phyloP scores from a whole-genome alignment of 2,329 filamentous ascomycete species.

The Fusarium veterinarium region DNA sequence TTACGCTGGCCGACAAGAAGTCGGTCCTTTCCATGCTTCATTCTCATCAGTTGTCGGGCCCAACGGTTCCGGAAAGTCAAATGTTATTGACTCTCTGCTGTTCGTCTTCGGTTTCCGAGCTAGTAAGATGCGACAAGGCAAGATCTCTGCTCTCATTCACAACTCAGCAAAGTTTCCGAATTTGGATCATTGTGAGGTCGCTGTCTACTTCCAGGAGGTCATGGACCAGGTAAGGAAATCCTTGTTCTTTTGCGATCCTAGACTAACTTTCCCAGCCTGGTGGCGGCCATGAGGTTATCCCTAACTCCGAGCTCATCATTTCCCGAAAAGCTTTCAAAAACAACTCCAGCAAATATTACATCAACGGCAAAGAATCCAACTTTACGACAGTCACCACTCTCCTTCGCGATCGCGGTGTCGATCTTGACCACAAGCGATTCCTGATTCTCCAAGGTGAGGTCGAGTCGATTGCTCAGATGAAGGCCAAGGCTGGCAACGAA shows the following conservation, averaged over 20 bases:
- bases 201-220: constrained; percentile 96
- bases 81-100: constrained; percentile 96
- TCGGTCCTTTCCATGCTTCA: constrained; percentile 95
- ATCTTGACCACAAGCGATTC: constrained; percentile 98
- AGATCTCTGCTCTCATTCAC: constrained; percentile 97
- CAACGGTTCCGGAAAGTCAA: constrained; percentile 98
- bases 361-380: constrained; percentile 88
- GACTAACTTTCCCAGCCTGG: constrained; percentile 66
- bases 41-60: constrained; percentile 98
- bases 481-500: constrained; percentile 92
- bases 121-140: constrained; percentile 99
- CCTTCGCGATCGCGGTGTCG: constrained; percentile 87
- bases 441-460: constrained; percentile 97
- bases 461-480: constrained; percentile 99
- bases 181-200: constrained; percentile 91
- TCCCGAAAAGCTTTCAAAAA: constrained; percentile 96
- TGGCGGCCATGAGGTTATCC: constrained; percentile 80
- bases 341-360: constrained; percentile 98
- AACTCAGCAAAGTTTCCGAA: constrained; percentile 91
- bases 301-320: constrained; percentile 86
- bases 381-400: constrained; percentile 92
- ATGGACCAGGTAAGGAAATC: constrained; percentile 75
- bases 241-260: too few relatives aligned
- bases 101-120: constrained; percentile 99
- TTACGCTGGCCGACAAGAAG: constrained; percentile 94